phyloP scores from a whole-genome alignment of 2,329 filamentous ascomycete species.

The Alternaria consortialis region DNA sequence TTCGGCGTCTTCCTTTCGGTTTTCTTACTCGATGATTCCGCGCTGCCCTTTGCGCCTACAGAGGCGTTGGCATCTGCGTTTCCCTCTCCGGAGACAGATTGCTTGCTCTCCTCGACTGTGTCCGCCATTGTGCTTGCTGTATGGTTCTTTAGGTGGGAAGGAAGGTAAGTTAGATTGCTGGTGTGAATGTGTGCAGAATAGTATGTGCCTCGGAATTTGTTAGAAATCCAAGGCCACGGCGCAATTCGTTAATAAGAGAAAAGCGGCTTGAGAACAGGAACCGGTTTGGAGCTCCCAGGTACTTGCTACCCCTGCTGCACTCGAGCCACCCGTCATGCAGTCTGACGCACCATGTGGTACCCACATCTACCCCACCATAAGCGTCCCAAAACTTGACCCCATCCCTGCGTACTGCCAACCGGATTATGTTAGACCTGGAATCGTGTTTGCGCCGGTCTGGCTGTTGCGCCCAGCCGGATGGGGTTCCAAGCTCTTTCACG shows the following conservation, averaged over 20 bases:
- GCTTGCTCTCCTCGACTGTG: slow-evolving; percentile 50
- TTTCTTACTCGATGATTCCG: slow-evolving; percentile 55
- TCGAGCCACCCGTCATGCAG: slow-evolving; percentile 49
- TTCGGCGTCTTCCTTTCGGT: slow-evolving; percentile 59
- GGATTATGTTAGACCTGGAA: neutral
- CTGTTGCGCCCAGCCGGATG: slow-evolving; percentile 7
- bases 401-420: slow-evolving; percentile 33
- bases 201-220: slow-evolving; percentile 26
- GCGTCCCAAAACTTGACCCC: slow-evolving; percentile 43
- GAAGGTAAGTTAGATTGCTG: slow-evolving; percentile 10
- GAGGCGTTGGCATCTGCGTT: slow-evolving; percentile 50
- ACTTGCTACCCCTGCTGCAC: slow-evolving; percentile 42
- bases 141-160: slow-evolving; percentile 15
- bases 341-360: slow-evolving; percentile 51
- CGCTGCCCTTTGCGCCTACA: slow-evolving; percentile 47
- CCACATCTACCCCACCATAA: slow-evolving; percentile 35
- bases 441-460: neutral
- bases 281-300: slow-evolving; percentile 48
- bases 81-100: slow-evolving; percentile 49
- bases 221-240: slow-evolving; percentile 31
- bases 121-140: slow-evolving; percentile 47
- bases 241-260: slow-evolving; percentile 47
- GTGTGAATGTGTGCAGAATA: slow-evolving; percentile 19
- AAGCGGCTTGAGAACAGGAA: slow-evolving; percentile 40
- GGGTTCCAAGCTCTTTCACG: slow-evolving; percentile 12